Percentiles rank a stretch among this genome's conserved stretches.
phyloP scores from a whole-genome alignment of 352 stramenopile genomes.

The Phytopythium delawarense region DNA sequence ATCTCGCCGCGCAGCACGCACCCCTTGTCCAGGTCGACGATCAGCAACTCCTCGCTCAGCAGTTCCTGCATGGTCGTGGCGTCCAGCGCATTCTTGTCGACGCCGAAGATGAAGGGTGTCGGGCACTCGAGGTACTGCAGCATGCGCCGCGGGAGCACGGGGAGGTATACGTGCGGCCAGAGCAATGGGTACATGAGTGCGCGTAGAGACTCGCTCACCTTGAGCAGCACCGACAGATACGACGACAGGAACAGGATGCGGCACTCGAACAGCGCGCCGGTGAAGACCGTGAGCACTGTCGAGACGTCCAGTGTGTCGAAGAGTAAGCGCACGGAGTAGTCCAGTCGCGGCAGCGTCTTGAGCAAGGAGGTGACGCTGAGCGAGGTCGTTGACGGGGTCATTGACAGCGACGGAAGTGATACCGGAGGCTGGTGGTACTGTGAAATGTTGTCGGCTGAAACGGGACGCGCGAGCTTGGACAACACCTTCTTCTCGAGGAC shows the following conservation, averaged over 20 bases:
- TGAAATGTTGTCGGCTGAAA: constrained; percentile 64
- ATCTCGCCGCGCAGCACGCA: constrained; percentile 47
- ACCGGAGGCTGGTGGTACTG: constrained; percentile 35
- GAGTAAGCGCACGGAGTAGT: constrained; percentile 71
- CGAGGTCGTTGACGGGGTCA: constrained; percentile 25
- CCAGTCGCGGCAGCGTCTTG: constrained; percentile 48
- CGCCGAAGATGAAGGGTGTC: constrained; percentile 83
- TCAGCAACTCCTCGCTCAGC: constrained; percentile 62
- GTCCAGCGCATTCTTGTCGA: constrained; percentile 58
- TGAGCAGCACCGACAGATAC: constrained; percentile 79
- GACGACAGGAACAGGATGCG: constrained; percentile 81
- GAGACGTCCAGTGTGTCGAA: constrained; percentile 80
- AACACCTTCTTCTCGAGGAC: constrained; percentile 76
- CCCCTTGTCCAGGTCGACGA: constrained; percentile 74
- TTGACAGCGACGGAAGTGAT: constrained; percentile 24
- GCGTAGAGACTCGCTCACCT: constrained; percentile 69
- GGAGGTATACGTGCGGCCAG: constrained; percentile 87
- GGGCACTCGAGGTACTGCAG: constrained; percentile 84
- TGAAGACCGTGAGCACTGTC: constrained; percentile 74
- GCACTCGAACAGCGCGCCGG: constrained; percentile 71
- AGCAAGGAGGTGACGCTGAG: constrained; percentile 30
- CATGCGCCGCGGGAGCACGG: constrained; percentile 72
- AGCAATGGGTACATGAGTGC: constrained; percentile 82
- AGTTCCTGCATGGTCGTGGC: constrained; percentile 50
- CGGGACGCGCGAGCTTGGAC: constrained; percentile 63